A percentile compares a stretch with the other conserved stretches of the same genome.
These are phyloP conservation scores for Paracorniculantispora psalliotae DNA, from an alignment of 2,329 filamentous ascomycete species.

Conservation along the genomic window DNA sequence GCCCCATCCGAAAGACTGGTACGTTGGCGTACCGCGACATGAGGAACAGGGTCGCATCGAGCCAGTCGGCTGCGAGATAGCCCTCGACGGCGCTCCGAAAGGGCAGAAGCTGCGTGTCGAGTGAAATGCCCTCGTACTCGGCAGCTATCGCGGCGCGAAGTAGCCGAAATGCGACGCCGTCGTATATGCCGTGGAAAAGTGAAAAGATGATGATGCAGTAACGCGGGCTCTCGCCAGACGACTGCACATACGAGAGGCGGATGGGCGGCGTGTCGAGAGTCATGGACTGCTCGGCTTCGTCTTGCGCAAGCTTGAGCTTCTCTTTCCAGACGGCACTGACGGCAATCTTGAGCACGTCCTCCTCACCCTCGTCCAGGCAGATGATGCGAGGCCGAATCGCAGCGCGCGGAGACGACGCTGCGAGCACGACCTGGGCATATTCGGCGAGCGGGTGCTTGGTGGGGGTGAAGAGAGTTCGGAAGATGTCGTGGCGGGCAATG, in stretches of 20 bases:
- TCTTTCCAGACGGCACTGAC: neutral
- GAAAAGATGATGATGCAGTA: constrained; percentile 23
- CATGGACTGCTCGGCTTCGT: constrained; percentile 1
- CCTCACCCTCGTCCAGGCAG: neutral
- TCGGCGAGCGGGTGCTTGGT: constrained; percentile 12
- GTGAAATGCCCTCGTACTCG: constrained; percentile 3
- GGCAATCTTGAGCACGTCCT: neutral
- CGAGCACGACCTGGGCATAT: constrained; percentile 9
- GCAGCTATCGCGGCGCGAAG: constrained; percentile 8
- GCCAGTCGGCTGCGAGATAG: constrained; percentile 9
- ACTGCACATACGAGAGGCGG: constrained; percentile 6
- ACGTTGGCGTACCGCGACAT: constrained; percentile 4
- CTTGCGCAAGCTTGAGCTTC: neutral
- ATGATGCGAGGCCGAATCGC: constrained; percentile 1
- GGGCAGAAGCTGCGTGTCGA: neutral
- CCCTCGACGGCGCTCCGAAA: neutral
- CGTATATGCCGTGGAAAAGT: constrained; percentile 29
- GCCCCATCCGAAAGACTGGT: constrained; percentile 8
- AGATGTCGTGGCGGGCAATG: constrained; percentile 4
- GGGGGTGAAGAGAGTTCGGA: constrained; percentile 13
- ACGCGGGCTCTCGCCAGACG: neutral
- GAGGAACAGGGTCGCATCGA: constrained; percentile 12
- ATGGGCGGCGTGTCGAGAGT: constrained; percentile 4
- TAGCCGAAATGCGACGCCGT: neutral
- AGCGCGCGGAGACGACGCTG: neutral